Evolutionary conservation across 2,329 filamentous ascomycete genomes (phyloP), one percentile per base, ranked within the genome.

Genomic region (Aspergillus novoparasiticus): DNA sequence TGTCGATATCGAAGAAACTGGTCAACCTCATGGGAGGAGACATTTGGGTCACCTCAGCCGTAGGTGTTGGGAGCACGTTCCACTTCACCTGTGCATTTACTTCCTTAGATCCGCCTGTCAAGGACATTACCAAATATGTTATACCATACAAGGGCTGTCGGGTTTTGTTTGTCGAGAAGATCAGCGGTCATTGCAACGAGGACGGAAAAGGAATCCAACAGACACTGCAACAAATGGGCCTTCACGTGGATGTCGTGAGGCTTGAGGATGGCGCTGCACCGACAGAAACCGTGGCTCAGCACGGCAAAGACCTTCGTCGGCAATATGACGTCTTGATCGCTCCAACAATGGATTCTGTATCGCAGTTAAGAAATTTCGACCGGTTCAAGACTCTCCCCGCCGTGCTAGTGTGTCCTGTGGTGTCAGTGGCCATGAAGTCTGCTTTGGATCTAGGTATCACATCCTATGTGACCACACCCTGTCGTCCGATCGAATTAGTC

Each of bases 391-490:
- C 97, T 75, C 93, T 97, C 51, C 95, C 95, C 2, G 94, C 98
- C 68, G 94, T 99, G 48, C 87, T 98, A 64, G 82, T 98, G 51
- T 95, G 93, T 48, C 93, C 94, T 0, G 84, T 93, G 39, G 93
- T 98, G 12, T 92, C 94, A 65, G 93, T 98, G 69, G 96, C 89
- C 77, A 85, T 99, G 71, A 97, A 97, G 81, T 95, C 93, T 2
- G 95, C 94, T 63, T 82, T 98, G 63, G 95, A 98, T 76, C 86
- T 98, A 67, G 94, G 95, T 66, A 97, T 99, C 70, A 96, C 94
- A n/a, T 97, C 94, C 58, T 98, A 97, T 79, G 97, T 98, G 93
- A 98, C 95, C 2, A 97, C 93, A 19, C 95, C 95, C 8, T 98
- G 95, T 80, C 86, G 94, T 72, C 88, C 94, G 6, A 96, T 97